Evolutionary conservation across 768 basidiomycete species (phyloP).

Genomic region (Auriscalpium orientale): DNA sequence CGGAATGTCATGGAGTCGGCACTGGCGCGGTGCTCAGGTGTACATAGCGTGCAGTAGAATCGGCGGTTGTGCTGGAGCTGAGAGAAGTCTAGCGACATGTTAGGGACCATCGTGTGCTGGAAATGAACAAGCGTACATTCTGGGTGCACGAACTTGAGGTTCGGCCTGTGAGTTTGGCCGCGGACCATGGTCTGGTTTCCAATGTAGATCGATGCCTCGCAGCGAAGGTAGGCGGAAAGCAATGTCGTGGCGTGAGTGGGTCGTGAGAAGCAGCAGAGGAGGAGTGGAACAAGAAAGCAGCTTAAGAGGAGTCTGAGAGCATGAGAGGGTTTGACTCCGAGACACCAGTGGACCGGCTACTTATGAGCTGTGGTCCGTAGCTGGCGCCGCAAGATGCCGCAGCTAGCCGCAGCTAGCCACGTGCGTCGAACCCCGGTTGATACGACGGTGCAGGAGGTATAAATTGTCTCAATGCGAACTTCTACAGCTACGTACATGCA

Average conservation of each 20-base stretch:
- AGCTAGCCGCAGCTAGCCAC: no score
- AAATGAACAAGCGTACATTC: not conserved
- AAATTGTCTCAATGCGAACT: no score
- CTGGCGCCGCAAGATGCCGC: no score
- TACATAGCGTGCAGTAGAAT: conserved; percentile 29
- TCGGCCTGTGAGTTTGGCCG: not conserved
- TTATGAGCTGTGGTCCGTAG: no score
- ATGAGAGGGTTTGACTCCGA: no score
- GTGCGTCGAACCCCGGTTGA: no score
- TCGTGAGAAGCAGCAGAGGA: no score
- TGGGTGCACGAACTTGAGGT: not conserved
- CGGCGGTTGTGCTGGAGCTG: conserved; percentile 14
- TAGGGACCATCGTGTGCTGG: not conserved
- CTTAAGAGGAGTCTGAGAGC: no score
- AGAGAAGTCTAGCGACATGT: conserved; percentile 17
- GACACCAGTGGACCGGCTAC: no score
- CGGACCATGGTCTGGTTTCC: not conserved
- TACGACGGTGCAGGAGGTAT: no score
- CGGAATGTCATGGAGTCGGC: conserved; percentile 19
- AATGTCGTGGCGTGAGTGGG: not conserved
- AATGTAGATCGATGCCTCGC: not conserved
- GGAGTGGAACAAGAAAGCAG: no score
- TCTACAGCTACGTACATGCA: no score
- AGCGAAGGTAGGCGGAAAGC: not conserved
- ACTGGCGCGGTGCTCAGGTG: conserved; percentile 14